Conservation (phyloP, 2,329 filamentous ascomycete species). For the Ascochyta clinopodiicola region DNA sequence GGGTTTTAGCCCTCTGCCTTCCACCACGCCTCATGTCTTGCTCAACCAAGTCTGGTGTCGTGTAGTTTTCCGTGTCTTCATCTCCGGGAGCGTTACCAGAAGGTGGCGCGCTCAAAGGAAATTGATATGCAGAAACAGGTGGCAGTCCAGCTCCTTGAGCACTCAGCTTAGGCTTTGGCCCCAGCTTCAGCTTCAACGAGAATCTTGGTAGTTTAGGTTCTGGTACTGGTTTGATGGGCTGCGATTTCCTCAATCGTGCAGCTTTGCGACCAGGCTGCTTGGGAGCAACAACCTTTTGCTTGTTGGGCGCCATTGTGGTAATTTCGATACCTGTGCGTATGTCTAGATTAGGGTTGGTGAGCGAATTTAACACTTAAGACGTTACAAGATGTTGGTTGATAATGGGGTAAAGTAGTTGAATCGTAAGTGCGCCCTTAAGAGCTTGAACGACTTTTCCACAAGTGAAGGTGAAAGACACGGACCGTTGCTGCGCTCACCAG, state of each 20-base stretch:
- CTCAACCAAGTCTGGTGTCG: background rate
- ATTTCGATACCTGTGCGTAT: background rate
- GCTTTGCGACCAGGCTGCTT: background rate
- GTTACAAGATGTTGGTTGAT: too few relatives aligned
- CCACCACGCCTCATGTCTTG: background rate
- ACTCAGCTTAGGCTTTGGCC: background rate
- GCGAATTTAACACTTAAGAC: too few relatives aligned
- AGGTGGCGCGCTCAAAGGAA: slow-evolving; percentile 2
- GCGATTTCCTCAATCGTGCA: background rate
- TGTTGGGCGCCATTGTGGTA: slow-evolving; percentile 2
- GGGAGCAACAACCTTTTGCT: slow-evolving; percentile 5
- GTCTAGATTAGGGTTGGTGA: background rate
- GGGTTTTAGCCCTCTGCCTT: background rate
- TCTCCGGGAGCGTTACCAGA: background rate
- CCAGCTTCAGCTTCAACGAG: background rate
- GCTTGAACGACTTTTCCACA: background rate
- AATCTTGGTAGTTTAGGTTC: background rate
- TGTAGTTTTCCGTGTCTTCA: background rate
- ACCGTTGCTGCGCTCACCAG: background rate
- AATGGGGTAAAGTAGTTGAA: too few relatives aligned
- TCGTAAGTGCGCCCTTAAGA: background rate
- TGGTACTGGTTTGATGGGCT: background rate
- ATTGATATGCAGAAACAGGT: background rate
- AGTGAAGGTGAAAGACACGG: slow-evolving; percentile 9
- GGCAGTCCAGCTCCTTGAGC: background rate